These are phyloP conservation scores for Paraphoma chrysanthemicola DNA, from an alignment of 2,329 filamentous ascomycete species.

Conservation along the genomic window DNA sequence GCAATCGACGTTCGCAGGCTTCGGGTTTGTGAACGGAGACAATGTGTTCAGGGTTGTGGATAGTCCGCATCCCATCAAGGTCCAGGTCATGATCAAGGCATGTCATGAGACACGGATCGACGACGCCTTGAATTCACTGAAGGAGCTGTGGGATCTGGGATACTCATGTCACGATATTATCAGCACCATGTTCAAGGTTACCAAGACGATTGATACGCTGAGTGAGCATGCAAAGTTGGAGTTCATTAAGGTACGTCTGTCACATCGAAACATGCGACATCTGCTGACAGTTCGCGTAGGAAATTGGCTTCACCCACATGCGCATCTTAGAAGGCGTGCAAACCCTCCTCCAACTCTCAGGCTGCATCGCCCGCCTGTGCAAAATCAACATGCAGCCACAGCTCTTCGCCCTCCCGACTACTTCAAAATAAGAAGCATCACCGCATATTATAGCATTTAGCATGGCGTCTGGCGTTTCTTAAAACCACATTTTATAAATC, in stretches of 20 bases:
- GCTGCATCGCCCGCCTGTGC: slow-evolving; percentile 87
- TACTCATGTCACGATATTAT: slow-evolving; percentile 99
- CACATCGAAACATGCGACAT: neutral
- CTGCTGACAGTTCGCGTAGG: slow-evolving; percentile 48
- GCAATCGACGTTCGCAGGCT: slow-evolving; percentile 90
- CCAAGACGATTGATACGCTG: slow-evolving; percentile 89
- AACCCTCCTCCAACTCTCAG: slow-evolving; percentile 90
- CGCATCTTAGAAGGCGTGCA: slow-evolving; percentile 98
- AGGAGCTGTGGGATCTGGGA: slow-evolving; percentile 91
- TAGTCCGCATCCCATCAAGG: slow-evolving; percentile 95
- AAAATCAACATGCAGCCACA: slow-evolving; percentile 96
- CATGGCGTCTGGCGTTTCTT: slow-evolving; percentile 37
- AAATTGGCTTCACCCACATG: slow-evolving; percentile 99
- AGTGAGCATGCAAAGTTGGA: slow-evolving; percentile 96
- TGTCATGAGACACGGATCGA: slow-evolving; percentile 94
- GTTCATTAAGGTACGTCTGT: slow-evolving; percentile 73
- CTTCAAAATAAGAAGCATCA: slow-evolving; percentile 17
- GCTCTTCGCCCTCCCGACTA: slow-evolving; percentile 65
- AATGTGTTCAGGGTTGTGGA: slow-evolving; percentile 99
- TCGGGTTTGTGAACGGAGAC: slow-evolving; percentile 95
- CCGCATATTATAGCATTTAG: slow-evolving; percentile 31
- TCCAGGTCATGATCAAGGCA: slow-evolving; percentile 97
- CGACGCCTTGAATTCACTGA: slow-evolving; percentile 81
- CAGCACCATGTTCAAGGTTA: slow-evolving; percentile 98
- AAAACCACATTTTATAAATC: neutral